Evolutionary conservation across 164 flowering plant species (phyloP), one percentile per base, ranked within the genome.

Genomic region (Liriodendron chinense): DNA sequence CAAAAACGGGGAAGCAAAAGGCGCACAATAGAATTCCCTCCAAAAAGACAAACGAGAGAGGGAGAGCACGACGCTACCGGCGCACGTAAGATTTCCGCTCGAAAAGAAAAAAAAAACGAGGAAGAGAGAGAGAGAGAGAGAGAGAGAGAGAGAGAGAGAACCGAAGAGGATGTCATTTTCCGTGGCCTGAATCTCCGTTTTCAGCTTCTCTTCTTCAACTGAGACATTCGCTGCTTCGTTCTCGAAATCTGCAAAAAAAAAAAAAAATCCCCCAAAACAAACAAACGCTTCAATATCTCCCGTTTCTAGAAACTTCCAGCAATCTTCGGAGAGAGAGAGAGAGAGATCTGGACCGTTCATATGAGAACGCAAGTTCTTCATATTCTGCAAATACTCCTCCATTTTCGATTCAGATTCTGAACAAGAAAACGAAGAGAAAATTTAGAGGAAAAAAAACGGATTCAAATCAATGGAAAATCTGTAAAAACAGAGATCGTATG

Each of bases 331-430:
- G 69, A 73, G 70, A 70, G 73, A 72, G 75, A 57, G 47, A 48
- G 71, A 56, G 21, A 1, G 25, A 63, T 20, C 22, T 6, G 18
- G n/a, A 94, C 98, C 98, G 81, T 87, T 94, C 89, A 92, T 91
- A 68, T 94, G 98, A 80, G 86, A 86, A 71, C 92, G 92, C 59
- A 91, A 81, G 72, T 87, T 85, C 87, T 86, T 90, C 94, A 94
- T 86, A 87, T 87, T 80, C 80, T 87, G 89, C 85, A 92, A 81
- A 71, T 88, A 90, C n/a, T 87, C 93, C 76, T 94, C 98, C 98
- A 92, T 94, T 50, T 18, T 65, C 53, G 57, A 57, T 69, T 47
- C 20, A 13, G 47, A 9, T 18, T 28, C 65, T 59, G 53, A 57
- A 57, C 1, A 72, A 61, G 50, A 25, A 72, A 18, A 67, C 1